These are phyloP conservation scores for Malus domestica DNA, from an alignment of 306 rosid genomes.

Conservation along the genomic window DNA sequence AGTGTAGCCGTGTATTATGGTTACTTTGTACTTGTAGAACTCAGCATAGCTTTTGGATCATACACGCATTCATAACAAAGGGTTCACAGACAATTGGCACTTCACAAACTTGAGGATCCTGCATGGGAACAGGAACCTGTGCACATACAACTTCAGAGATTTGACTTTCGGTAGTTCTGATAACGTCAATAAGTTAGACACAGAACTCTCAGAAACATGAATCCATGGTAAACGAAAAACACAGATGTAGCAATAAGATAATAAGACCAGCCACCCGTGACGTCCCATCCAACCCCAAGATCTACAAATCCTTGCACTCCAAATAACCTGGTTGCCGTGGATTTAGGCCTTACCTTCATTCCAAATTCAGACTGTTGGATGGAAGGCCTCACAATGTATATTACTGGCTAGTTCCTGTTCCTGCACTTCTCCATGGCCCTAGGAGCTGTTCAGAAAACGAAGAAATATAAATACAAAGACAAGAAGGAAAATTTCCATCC, in stretches of 20 bases:
- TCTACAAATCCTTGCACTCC: conserved; percentile 17
- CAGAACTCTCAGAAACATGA: conserved; percentile 26
- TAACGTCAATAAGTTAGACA: conserved; percentile 22
- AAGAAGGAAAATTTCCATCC: neutral
- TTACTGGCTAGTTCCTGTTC: conserved; percentile 47
- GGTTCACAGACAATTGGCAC: conserved; percentile 32
- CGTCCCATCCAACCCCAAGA: conserved; percentile 34
- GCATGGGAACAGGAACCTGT: conserved; percentile 25
- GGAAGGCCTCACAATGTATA: conserved; percentile 21
- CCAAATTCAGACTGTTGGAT: conserved; percentile 18
- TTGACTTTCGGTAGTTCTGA: conserved; percentile 11
- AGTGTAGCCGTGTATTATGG: no score
- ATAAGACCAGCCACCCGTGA: conserved; percentile 25
- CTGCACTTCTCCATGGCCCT: conserved; percentile 66
- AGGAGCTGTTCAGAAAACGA: conserved; percentile 50
- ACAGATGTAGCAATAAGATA: conserved; percentile 16
- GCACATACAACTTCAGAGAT: conserved; percentile 8
- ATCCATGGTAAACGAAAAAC: conserved; percentile 19
- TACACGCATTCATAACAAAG: conserved; percentile 20
- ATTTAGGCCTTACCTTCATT: conserved; percentile 10
- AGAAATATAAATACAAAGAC: neutral
- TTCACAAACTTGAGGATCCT: conserved; percentile 38
- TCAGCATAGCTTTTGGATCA: conserved; percentile 1
- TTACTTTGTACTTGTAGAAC: neutral
- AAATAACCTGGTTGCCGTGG: conserved; percentile 6